phyloP scores from a whole-genome alignment of 805 yeast species.

The Suhomyces pyralidae region DNA sequence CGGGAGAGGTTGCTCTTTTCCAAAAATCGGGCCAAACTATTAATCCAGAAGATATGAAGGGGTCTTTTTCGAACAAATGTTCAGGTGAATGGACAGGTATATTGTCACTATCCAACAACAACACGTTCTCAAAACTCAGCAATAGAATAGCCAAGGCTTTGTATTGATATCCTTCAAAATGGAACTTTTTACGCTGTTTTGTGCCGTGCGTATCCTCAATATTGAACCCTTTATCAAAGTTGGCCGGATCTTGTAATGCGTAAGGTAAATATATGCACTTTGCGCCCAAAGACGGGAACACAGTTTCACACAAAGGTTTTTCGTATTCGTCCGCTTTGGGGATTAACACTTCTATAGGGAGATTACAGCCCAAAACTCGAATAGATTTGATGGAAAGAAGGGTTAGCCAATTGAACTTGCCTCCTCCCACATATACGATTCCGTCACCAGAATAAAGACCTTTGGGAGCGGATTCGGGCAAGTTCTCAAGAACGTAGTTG shows the following conservation, averaged over 20 bases:
- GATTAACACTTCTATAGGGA: slow-evolving; percentile 81
- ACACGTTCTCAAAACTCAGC: slow-evolving; percentile 62
- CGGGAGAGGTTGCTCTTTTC: slow-evolving; percentile 79
- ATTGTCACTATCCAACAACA: slow-evolving; percentile 74
- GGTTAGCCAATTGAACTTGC: slow-evolving; percentile 70
- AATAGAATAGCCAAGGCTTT: slow-evolving; percentile 40
- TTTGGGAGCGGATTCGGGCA: slow-evolving; percentile 42
- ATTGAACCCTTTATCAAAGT: slow-evolving; percentile 5
- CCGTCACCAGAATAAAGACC: slow-evolving; percentile 47
- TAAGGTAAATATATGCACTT: slow-evolving; percentile 37
- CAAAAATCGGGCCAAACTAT: slow-evolving; percentile 87
- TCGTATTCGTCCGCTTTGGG: slow-evolving; percentile 72
- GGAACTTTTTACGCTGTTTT: slow-evolving; percentile 28
- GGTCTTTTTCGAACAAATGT: slow-evolving; percentile 51
- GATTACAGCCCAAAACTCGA: slow-evolving; percentile 60
- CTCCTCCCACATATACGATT: slow-evolving; percentile 77
- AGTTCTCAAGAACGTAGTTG: slow-evolving; percentile 36
- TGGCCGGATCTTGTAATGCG: slow-evolving; percentile 16
- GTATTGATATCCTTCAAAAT: slow-evolving; percentile 43
- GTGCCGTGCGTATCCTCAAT: slow-evolving; percentile 15
- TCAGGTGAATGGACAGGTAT: slow-evolving; percentile 68
- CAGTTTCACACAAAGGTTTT: slow-evolving; percentile 48
- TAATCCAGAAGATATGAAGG: slow-evolving; percentile 53
- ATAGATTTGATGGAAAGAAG: slow-evolving; percentile 61
- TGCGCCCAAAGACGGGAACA: slow-evolving; percentile 39